Evolutionary conservation across 2,329 filamentous ascomycete genomes (phyloP).

Genomic region (Dothistroma pini): DNA sequence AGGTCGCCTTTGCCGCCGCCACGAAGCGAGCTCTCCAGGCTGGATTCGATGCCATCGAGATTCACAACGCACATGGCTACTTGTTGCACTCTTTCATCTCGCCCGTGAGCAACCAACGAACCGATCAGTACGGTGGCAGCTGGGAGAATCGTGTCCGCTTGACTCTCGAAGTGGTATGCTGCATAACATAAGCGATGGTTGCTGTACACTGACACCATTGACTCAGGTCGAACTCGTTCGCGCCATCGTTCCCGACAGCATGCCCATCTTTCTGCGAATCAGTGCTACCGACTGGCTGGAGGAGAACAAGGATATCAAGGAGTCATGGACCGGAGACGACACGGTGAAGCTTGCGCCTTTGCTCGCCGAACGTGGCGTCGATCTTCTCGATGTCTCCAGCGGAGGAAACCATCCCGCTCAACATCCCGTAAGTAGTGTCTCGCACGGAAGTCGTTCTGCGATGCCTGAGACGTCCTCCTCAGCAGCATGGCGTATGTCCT

Average conservation of each 20-base stretch:
- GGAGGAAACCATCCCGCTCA: slow-evolving; percentile 62
- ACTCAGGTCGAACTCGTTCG: slow-evolving; percentile 56
- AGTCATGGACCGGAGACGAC: slow-evolving; percentile 66
- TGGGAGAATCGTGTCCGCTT: slow-evolving; percentile 68
- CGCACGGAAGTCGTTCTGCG: too few species aligned
- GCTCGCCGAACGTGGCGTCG: slow-evolving; percentile 69
- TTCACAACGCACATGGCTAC: slow-evolving; percentile 78
- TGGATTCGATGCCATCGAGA: slow-evolving; percentile 74
- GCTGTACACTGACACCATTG: background rate
- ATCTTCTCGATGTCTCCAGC: slow-evolving; percentile 77
- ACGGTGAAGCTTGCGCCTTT: slow-evolving; percentile 61
- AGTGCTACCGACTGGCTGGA: slow-evolving; percentile 76
- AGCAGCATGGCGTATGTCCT: too few species aligned
- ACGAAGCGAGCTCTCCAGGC: slow-evolving; percentile 51
- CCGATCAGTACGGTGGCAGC: slow-evolving; percentile 63
- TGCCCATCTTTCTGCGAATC: slow-evolving; percentile 71
- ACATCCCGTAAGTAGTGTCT: slow-evolving; percentile 43
- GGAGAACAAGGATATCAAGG: slow-evolving; percentile 47
- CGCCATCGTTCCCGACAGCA: slow-evolving; percentile 58
- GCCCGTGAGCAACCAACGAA: slow-evolving; percentile 66
- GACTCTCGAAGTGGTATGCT: slow-evolving; percentile 55
- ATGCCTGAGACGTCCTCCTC: too few species aligned
- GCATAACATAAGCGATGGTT: background rate
- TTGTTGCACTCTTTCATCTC: slow-evolving; percentile 67
- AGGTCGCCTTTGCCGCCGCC: slow-evolving; percentile 60